Evolutionary conservation across 2,329 filamentous ascomycete genomes (phyloP).

Genomic region (Verticillium longisporum): DNA sequence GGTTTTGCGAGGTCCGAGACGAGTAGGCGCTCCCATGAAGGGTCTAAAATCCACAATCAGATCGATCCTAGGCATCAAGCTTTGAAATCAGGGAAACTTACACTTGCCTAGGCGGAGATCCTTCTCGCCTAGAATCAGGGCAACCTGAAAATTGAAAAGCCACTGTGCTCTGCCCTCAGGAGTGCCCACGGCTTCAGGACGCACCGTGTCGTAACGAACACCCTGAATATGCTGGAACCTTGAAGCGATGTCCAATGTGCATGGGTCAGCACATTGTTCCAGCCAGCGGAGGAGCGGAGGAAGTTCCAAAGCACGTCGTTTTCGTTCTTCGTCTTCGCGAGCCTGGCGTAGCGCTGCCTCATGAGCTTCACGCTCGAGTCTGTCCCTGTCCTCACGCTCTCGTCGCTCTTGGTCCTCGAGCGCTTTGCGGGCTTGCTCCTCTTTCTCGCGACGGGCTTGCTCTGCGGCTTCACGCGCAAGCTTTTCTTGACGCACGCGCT

Average conservation of each 20-base stretch:
- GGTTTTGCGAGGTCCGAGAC: slow-evolving; percentile 38
- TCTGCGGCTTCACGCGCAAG: slow-evolving; percentile 40
- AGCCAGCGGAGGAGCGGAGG: slow-evolving; percentile 58
- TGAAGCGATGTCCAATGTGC: slow-evolving; percentile 39
- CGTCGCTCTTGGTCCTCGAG: slow-evolving; percentile 38
- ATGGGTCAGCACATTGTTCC: slow-evolving; percentile 44
- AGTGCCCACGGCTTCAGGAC: slow-evolving; percentile 42
- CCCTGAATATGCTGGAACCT: slow-evolving; percentile 52
- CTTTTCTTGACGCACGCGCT: slow-evolving; percentile 35
- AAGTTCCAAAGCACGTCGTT: slow-evolving; percentile 44
- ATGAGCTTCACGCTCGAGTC: slow-evolving; percentile 37
- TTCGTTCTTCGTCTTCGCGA: slow-evolving; percentile 46
- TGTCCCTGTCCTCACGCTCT: slow-evolving; percentile 38
- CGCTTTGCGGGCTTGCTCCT: slow-evolving; percentile 45
- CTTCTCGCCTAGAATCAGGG: slow-evolving; percentile 57
- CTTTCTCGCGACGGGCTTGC: slow-evolving; percentile 40
- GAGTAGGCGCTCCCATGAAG: slow-evolving; percentile 50
- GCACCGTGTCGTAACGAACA: slow-evolving; percentile 58
- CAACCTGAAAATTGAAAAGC: slow-evolving; percentile 59
- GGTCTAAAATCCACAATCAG: slow-evolving; percentile 31
- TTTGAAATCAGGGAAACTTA: slow-evolving; percentile 26
- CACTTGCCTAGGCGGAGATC: slow-evolving; percentile 54
- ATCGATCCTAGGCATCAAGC: neutral
- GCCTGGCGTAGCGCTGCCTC: slow-evolving; percentile 45
- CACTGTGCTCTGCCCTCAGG: slow-evolving; percentile 56